Percentiles rank a stretch among this genome's conserved stretches.
Conservation (phyloP, 345 rosid species). For the Ceriops tagal region DNA sequence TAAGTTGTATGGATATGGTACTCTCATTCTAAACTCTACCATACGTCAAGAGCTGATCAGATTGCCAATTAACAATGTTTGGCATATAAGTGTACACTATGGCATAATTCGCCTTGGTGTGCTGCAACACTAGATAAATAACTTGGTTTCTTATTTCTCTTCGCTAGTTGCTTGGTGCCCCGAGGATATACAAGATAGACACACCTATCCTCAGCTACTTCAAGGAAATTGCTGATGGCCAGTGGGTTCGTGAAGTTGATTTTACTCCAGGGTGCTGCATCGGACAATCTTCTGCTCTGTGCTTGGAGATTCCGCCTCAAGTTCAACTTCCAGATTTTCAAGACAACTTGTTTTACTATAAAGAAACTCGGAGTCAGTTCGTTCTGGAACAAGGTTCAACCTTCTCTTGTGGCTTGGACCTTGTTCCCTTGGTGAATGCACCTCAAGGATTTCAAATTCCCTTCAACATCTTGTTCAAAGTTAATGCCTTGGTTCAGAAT, state of each 20-base stretch:
- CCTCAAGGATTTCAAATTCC: constrained; percentile 34
- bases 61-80: too few relatives aligned
- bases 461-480: constrained; percentile 36
- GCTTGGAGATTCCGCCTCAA: constrained; percentile 41
- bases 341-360: constrained; percentile 25
- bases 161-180: constrained; percentile 31
- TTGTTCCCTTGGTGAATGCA: constrained; percentile 42
- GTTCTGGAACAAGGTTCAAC: constrained; percentile 26
- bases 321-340: constrained; percentile 31
- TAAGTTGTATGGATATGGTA: too few relatives aligned
- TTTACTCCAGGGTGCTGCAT: constrained; percentile 42
- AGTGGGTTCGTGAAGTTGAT: constrained; percentile 48
- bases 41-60: too few relatives aligned
- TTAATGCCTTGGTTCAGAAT: constrained; percentile 47
- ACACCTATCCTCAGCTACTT: constrained; percentile 12
- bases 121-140: too few relatives aligned
- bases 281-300: constrained; percentile 49
- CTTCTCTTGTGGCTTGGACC: constrained; percentile 22
- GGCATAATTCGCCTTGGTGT: too few relatives aligned
- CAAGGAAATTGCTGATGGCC: constrained; percentile 32
- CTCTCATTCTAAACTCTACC: too few relatives aligned
- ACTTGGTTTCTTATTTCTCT: not conserved
- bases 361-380: constrained; percentile 21
- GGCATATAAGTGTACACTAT: too few relatives aligned
- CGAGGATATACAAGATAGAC: constrained; percentile 28